Base-by-base conservation (phyloP, 1,284 basidiomycete species). In the Irpex sp. region DNA sequence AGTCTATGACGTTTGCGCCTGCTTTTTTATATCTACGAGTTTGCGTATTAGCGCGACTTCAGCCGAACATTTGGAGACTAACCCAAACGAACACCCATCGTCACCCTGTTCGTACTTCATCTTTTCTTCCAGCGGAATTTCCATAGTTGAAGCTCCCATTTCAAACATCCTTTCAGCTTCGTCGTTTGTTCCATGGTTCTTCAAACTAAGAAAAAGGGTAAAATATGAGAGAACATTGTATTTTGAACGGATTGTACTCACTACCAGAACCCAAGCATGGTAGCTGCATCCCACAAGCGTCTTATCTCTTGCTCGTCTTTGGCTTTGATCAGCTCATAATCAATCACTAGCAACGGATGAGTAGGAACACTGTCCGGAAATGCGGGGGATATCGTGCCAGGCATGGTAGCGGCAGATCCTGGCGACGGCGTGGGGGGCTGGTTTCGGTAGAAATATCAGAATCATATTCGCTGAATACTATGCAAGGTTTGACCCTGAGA, bases 71-170 rank as follows among this genome's bases (percentile, higher is more conserved):
- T 11, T 8, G 8, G 15, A 52, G 13, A 60, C 67, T 19, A 65
- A 76, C 68, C 78, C 78, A 51, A 74, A 75, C 1, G 72, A 75
- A 58, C 68, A 69, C 2, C 77, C 77, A 1, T 65, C 66, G 63
- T 79, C 75, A 8, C 76, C 78, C 51, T 77, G 77, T 65, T 77
- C 75, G 63, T 70, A 79, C 63, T 72, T 69, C 70, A 77, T 71
- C 63, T 79, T 76, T 63, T 78, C 77, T n/a, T 74, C 74, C 3
- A 75, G 62, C 0, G 77, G 74, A 0, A 79, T 71, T 0, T 60
- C 58, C 72, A 78, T 77, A 0, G 75, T 77, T 64, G 74, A 73
- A 9, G 72, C 69, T 8, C 77, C 78, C 72, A 78, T 73, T 5
- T 72, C 71, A 61, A 78, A 77, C 74, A 78, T 77, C 19, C 67